Conservation (phyloP, 2,329 filamentous ascomycete species). For the Aciculosporium take region DNA sequence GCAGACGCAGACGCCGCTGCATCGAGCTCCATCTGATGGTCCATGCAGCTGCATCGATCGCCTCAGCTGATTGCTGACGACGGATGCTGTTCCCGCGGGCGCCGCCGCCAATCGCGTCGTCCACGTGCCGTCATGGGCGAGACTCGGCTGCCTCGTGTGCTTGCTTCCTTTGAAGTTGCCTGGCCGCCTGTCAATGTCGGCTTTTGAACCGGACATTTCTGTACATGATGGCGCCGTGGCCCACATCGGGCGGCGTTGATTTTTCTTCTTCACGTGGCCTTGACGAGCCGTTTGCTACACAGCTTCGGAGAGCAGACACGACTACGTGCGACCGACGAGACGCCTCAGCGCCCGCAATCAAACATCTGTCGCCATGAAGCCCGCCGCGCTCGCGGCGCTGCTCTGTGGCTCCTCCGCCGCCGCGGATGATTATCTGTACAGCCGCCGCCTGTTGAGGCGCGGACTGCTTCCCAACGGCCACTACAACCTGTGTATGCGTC, state of each 20-base stretch:
- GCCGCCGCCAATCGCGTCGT: too few species aligned
- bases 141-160: background rate
- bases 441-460: slow-evolving; percentile 4
- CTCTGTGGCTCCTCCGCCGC: slow-evolving; percentile 1
- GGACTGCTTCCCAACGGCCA: slow-evolving; percentile 5
- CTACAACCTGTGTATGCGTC: slow-evolving; percentile 6
- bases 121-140: too few species aligned
- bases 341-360: too few species aligned
- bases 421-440: slow-evolving; percentile 6
- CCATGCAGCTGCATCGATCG: too few species aligned
- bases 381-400: slow-evolving; percentile 3
- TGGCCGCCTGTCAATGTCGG: background rate
- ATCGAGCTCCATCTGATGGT: too few species aligned
- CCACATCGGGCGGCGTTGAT: background rate
- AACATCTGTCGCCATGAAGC: background rate
- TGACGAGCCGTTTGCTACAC: too few species aligned
- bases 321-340: too few species aligned
- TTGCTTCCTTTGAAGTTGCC: background rate
- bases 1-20: too few species aligned
- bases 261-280: background rate
- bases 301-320: too few species aligned
- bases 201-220: background rate
- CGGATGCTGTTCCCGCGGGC: too few species aligned
- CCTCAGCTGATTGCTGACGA: too few species aligned
- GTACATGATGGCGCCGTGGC: background rate